A percentile compares a stretch with the other conserved stretches of the same genome.
Evolutionary conservation across 805 yeast genomes (phyloP).

Genomic region (Ogataea sp.): DNA sequence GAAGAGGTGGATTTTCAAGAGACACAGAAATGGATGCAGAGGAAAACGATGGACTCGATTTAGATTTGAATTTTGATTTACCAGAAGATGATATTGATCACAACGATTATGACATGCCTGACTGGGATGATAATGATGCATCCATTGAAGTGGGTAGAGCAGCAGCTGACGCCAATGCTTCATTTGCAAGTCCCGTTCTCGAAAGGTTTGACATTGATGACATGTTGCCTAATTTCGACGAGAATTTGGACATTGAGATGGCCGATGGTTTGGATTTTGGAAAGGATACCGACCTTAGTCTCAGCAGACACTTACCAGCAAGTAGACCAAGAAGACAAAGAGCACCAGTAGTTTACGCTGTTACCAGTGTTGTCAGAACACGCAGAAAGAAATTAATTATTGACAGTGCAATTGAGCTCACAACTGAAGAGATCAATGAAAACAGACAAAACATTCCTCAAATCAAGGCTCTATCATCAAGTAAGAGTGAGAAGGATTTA

Average conservation of each 20-base stretch:
- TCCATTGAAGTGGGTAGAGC: constrained; percentile 52
- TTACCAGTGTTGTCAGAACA: constrained; percentile 38
- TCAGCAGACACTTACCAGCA: constrained; percentile 1
- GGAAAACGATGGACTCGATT: constrained; percentile 22
- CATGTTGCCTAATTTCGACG: constrained; percentile 28
- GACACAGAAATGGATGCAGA: constrained; percentile 19
- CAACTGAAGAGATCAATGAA: constrained; percentile 28
- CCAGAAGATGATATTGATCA: constrained; percentile 13
- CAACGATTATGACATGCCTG: constrained; percentile 3
- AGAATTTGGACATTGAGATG: constrained; percentile 2
- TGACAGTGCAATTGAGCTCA: constrained; percentile 37
- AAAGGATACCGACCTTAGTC: constrained; percentile 2
- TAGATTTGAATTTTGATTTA: constrained; percentile 26
- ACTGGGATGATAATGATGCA: constrained; percentile 21
- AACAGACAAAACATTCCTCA: constrained; percentile 21
- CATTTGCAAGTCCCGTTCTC: too few relatives aligned
- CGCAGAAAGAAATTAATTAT: constrained; percentile 34
- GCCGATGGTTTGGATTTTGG: constrained; percentile 9
- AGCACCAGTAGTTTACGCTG: constrained; percentile 13
- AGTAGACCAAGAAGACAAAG: background rate
- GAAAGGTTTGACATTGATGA: constrained; percentile 26
- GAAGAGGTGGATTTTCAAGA: constrained; percentile 37
- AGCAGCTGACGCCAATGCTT: constrained; percentile 14
- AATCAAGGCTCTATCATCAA: constrained; percentile 2
- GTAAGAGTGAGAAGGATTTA: background rate